Evolutionary conservation across 352 stramenopile genomes (phyloP), one percentile per base, ranked within the genome.

Genomic region (Phytophthora tubulina): DNA sequence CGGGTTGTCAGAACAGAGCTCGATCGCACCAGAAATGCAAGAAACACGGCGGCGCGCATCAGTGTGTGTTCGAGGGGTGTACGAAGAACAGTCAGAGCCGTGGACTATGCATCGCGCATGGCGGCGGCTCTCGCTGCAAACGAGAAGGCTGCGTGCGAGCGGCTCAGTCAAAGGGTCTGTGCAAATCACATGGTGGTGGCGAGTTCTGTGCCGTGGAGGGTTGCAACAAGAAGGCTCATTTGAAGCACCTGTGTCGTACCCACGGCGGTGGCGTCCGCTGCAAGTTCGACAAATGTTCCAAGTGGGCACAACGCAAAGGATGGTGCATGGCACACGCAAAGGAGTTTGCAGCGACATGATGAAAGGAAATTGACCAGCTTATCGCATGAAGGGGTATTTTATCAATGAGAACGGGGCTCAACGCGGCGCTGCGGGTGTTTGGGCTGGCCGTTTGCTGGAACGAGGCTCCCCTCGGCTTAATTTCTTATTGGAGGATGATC

Each of bases 301-400:
- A 96, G 67, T 95, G 89, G 88, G 87, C 89, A 21, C 89, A 96
- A 63, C 87, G 89, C 50, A 96, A 95, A 63, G 89, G 89, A 50
- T 96, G 88, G 88, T 96, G 89, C 73, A 96, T 96, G 89, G 86
- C 89, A 51, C 89, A 96, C 63, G 89, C 89, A 41, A 96, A 96
- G 72, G 83, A 94, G 56, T 83, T 89, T 69, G 72, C 85, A 11
- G 84, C 75, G 30, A 68, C 76, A 44, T 91, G 69, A 81, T 42
- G 57, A 62, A 54, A 73, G 13, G 14, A 14, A 44, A 64, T 35
- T 32, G 17, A 36, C 30, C 42, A 58, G 44, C 39, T 54, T 68
- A 68, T 71, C 27, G 15, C 32, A 30, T 62, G 42, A 55, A 72
- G 65, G 13, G 44, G 53, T 17, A 9, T 15, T 4, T 33, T 33